phyloP scores from a whole-genome alignment of 1,139 yeast species.

The Sugiyamaella sp. region DNA sequence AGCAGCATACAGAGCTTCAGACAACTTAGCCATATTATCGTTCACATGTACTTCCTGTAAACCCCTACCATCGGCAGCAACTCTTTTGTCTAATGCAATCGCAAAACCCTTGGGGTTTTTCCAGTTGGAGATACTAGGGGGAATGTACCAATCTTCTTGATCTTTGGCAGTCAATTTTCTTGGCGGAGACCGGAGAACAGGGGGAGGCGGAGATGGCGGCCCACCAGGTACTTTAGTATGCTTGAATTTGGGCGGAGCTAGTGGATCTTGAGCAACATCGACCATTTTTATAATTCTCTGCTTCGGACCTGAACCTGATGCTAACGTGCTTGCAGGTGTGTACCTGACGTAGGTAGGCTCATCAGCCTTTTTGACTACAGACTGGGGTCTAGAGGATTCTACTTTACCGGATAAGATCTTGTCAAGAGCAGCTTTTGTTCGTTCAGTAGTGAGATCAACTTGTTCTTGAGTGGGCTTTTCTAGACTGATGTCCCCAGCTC shows the following conservation, averaged over 20 bases:
- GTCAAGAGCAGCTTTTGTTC: constrained; percentile 54
- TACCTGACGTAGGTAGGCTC: constrained; percentile 52
- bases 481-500: constrained; percentile 41
- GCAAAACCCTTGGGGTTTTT: constrained; percentile 92
- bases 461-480: constrained; percentile 49
- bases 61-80: constrained; percentile 59
- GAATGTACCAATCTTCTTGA: constrained; percentile 81
- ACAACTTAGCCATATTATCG: constrained; percentile 62
- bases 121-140: constrained; percentile 94
- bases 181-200: constrained; percentile 53
- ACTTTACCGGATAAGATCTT: constrained; percentile 48
- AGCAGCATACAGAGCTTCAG: constrained; percentile 75
- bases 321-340: constrained; percentile 50
- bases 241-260: constrained; percentile 81
- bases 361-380: constrained; percentile 31
- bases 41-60: constrained; percentile 50
- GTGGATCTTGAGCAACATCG: constrained; percentile 74
- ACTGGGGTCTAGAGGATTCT: constrained; percentile 39
- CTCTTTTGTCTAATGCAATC: constrained; percentile 75
- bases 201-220: constrained; percentile 70
- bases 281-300: constrained; percentile 58
- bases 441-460: constrained; percentile 46
- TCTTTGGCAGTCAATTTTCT: constrained; percentile 72
- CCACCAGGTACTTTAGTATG: constrained; percentile 72
- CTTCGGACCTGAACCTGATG: constrained; percentile 35